Base-by-base conservation (phyloP, 768 basidiomycete species). In the Tricholoma terreum region DNA sequence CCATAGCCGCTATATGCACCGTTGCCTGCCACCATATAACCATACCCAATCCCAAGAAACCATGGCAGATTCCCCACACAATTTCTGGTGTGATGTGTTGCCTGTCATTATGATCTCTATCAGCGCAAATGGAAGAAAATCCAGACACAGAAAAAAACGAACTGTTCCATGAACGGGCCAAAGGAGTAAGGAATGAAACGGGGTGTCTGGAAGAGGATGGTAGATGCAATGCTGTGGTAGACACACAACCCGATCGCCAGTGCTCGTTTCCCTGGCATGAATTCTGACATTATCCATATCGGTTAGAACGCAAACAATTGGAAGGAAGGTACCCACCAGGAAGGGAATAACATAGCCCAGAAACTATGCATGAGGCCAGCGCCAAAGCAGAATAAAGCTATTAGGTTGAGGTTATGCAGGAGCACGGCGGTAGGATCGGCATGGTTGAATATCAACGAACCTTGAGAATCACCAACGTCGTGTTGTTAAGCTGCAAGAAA, bases 1-100 rank as follows among this genome's bases (percentile, higher is more conserved):
- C 70, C 64, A 78, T 70, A 21, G 71, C 72, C 24, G 80, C 75
- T 36, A 82, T 71, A 33, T 75, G 80, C 50, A 91, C 73, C 2
- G 90, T 92, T 15, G 68, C 75, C 71, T 93, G 91, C 91, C 91
- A 93, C 91, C 91, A 93, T 3, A 81, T 67, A 7, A 88, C 81
- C 79, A 92, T 86, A 52, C 79, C 80, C 6, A 92, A 69, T 10
- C 90, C 86, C 33, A 92, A 57, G 46, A 89, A 15, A 15, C 91
- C 91, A 61, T 93, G 91, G 17, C 83, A 64, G 6, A 78, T 80
- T 0, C 89, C 90, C 90, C 90, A 92, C 1, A 84, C 71, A 24
- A 75, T 67, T 68, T 93, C 91, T 0, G 91, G 91, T 0, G 89
- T 90, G 22, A 89, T 61, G 31, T 81, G 81, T 40, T 78, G 75